Percentiles rank a stretch among this genome's conserved stretches.
Evolutionary conservation across 148 eudicot genomes (phyloP).

Genomic region (Amaranthus cruentus): DNA sequence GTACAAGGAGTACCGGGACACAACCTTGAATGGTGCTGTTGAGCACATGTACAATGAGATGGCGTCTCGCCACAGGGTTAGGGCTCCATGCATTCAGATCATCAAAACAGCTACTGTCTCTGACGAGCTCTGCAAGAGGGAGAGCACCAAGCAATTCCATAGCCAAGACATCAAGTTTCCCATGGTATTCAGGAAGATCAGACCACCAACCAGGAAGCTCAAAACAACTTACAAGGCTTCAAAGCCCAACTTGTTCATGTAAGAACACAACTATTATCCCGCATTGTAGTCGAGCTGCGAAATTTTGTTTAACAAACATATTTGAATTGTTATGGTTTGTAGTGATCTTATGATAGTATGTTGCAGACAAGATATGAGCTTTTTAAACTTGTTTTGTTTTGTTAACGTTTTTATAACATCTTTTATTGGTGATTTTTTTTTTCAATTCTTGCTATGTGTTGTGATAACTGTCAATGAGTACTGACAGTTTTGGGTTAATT

Average conservation of each 20-base stretch:
- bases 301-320: conserved; percentile 7
- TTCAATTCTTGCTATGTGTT: neutral
- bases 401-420: neutral
- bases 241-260: conserved; percentile 72
- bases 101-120: conserved; percentile 74
- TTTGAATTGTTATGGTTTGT: conserved; percentile 7
- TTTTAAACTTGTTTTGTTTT: neutral
- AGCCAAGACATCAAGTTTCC: conserved; percentile 69
- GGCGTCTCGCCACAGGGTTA: conserved; percentile 83
- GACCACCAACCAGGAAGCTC: conserved; percentile 76
- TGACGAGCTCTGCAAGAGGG: conserved; percentile 75
- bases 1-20: conserved; percentile 88
- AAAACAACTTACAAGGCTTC: conserved; percentile 85
- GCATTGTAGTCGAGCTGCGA: neutral
- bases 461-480: too few species aligned
- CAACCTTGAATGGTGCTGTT: conserved; percentile 69
- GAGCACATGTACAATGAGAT: conserved; percentile 87
- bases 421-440: neutral
- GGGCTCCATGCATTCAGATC: conserved; percentile 75
- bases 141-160: conserved; percentile 71
- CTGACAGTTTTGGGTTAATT: neutral
- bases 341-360: conserved; percentile 4
- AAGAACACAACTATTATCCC: conserved; percentile 13
- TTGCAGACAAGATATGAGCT: neutral
- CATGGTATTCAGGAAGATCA: conserved; percentile 64